Evolutionary conservation across 306 rosid species (phyloP), one percentile per base, ranked within the genome.

Genomic region (Prosopis cineraria): DNA sequence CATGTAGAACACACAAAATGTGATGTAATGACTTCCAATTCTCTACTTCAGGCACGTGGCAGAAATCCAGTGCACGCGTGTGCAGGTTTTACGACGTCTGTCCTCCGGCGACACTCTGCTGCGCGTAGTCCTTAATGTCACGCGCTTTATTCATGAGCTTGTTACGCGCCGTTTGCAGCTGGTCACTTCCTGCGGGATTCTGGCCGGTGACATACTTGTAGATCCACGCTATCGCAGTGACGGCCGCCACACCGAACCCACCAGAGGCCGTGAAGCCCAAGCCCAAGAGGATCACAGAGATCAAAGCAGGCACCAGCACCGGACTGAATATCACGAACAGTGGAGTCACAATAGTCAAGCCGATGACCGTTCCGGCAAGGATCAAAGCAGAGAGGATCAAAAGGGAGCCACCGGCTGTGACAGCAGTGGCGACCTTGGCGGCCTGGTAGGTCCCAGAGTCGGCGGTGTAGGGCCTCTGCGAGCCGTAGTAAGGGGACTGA

Each of bases 71-170:
- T 72, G 73, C 50, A n/a, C 10, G 70, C 25, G 1, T 20, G 60
- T 58, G 37, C 69, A 81, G 7, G 36, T n/a, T 47, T 84, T 41
- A 82, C 27, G 88, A 74, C 70, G 77, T 37, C 37, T 81, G 74
- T 1, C 29, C 12, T 12, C 86, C 89, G 41, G 79, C 59, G 41
- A 80, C 67, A 4, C 84, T 89, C 63, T 82, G 89, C 65, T 87
- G 91, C 0, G 96, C 94, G 0, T 89, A 96, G 70, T 94, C 98
- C 85, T 83, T 88, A 68, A 94, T 85, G 78, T 94, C 98, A 19
- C 93, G 83, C 72, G 91, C 95, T 62, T 89, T 92, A 11, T 86
- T 77, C 30, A 82, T 72, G 36, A 90, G 69, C 82, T 73, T 88
- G 58, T 79, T 77, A 3, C 92, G 78, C 1, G 93, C 93, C 0